These are phyloP conservation scores for Claviceps sp. DNA, from an alignment of 2,329 filamentous ascomycete genomes.

Conservation along the genomic window DNA sequence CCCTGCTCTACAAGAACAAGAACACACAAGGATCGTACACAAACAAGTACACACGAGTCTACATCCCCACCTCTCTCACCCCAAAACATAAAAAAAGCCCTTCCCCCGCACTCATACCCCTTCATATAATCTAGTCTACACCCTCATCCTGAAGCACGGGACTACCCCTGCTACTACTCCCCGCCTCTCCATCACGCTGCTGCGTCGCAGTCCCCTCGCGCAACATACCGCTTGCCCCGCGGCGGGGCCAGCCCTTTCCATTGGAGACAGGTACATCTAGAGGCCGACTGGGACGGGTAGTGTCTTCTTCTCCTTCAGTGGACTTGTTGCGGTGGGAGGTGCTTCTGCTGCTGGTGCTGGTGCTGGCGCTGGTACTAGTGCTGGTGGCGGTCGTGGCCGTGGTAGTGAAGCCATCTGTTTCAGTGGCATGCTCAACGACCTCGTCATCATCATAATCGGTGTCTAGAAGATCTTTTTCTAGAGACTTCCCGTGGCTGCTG, in stretches of 20 bases:
- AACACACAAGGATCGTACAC: too few species aligned
- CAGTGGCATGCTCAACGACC: slow-evolving; percentile 8
- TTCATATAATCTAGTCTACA: slow-evolving; percentile 13
- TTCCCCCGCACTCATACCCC: not conserved
- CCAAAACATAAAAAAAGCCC: not conserved
- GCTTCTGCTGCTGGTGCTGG: slow-evolving; percentile 7
- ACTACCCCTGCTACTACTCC: slow-evolving; percentile 10
- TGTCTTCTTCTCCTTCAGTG: slow-evolving; percentile 11
- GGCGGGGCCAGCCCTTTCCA: slow-evolving; percentile 23
- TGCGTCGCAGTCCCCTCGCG: slow-evolving; percentile 15
- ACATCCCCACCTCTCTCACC: too few species aligned
- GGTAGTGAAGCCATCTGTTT: not conserved
- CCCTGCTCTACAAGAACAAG: too few species aligned
- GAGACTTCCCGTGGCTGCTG: slow-evolving; percentile 29
- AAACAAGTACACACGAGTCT: too few species aligned
- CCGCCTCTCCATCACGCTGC: slow-evolving; percentile 1
- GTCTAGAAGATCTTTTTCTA: slow-evolving; percentile 29
- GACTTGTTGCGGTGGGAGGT: slow-evolving; percentile 13
- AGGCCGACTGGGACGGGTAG: slow-evolving; percentile 31
- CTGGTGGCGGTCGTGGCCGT: slow-evolving; percentile 3
- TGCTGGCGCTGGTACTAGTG: slow-evolving; percentile 2
- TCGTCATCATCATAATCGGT: slow-evolving; percentile 19
- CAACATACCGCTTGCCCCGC: slow-evolving; percentile 30
- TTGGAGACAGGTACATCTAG: slow-evolving; percentile 27
- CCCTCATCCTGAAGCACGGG: slow-evolving; percentile 16